Conservation (phyloP, 2,329 filamentous ascomycete genomes). For the Fusarium succisae region DNA sequence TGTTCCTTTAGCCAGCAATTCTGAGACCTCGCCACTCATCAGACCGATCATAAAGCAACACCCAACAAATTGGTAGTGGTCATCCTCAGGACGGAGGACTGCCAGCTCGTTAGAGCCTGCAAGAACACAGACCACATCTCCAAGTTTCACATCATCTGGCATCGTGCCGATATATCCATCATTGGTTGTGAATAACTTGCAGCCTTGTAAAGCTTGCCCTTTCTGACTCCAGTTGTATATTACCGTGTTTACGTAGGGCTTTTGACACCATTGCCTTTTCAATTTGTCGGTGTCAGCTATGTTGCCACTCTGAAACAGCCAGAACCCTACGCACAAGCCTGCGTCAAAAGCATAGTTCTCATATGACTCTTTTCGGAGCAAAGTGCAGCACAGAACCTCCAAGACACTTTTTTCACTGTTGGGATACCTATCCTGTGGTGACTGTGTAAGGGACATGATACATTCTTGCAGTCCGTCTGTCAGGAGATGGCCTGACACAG, state of each 20-base stretch:
- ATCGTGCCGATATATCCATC: neutral
- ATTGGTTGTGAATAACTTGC: neutral
- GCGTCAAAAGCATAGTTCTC: neutral
- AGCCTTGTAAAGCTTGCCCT: too few relatives aligned
- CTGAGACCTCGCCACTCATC: neutral
- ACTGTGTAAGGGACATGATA: too few relatives aligned
- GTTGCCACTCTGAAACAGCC: too few relatives aligned
- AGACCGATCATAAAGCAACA: neutral
- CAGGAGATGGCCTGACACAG: too few relatives aligned
- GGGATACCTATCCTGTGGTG: too few relatives aligned
- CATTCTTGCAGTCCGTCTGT: too few relatives aligned
- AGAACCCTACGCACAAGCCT: neutral
- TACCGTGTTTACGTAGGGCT: too few relatives aligned
- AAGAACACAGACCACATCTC: neutral
- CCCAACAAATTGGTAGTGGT: neutral
- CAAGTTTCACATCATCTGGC: rapidly evolving
- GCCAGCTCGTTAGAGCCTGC: rapidly evolving
- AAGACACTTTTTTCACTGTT: neutral
- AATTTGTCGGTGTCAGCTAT: too few relatives aligned
- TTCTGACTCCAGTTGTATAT: too few relatives aligned
- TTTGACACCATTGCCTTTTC: too few relatives aligned
- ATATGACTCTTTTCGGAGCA: neutral
- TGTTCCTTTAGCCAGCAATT: neutral
- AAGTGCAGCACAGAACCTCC: neutral
- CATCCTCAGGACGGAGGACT: neutral